Evolutionary conservation across 1,284 basidiomycete species (phyloP).

Genomic region (Trichosporon sp.): DNA sequence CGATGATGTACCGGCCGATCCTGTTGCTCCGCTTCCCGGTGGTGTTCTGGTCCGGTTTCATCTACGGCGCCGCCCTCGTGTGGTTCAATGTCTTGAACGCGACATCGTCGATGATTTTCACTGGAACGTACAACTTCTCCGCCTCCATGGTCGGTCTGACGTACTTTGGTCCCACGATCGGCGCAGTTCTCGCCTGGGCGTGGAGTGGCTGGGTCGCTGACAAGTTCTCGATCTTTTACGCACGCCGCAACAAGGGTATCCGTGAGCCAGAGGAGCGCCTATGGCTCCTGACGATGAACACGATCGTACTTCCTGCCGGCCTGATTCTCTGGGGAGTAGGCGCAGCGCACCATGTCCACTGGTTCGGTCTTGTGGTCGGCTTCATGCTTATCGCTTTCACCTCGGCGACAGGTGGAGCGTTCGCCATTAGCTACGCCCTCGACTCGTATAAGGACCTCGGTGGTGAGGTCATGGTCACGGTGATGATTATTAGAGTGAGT

Average conservation of each 20-base stretch:
- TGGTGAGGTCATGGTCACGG: constrained; percentile 26
- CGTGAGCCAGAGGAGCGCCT: constrained; percentile 37
- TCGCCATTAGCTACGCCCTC: constrained; percentile 29
- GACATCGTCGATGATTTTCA: constrained; percentile 20
- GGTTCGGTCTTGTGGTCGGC: constrained; percentile 27
- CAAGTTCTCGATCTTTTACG: constrained; percentile 18
- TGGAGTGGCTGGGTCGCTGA: constrained; percentile 24
- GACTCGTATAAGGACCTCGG: constrained; percentile 32
- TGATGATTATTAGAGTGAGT: constrained; percentile 25
- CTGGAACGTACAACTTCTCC: constrained; percentile 17
- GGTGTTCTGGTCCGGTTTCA: constrained; percentile 23
- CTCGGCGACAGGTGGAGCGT: constrained; percentile 22
- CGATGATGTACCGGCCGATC: constrained; percentile 23
- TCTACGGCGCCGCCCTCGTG: constrained; percentile 24
- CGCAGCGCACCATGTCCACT: constrained; percentile 24
- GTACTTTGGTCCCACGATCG: constrained; percentile 28
- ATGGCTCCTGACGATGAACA: constrained; percentile 21
- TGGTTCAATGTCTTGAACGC: constrained; percentile 32
- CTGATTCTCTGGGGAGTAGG: constrained; percentile 34
- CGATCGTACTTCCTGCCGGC: constrained; percentile 24
- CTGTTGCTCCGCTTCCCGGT: constrained; percentile 22
- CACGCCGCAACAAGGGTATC: constrained; percentile 25
- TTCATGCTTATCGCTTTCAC: constrained; percentile 23
- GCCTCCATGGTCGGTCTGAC: constrained; percentile 25
- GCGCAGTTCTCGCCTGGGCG: constrained; percentile 17